phyloP scores from a whole-genome alignment of 2,329 filamentous ascomycete species.

The Hirsutella thompsonii region DNA sequence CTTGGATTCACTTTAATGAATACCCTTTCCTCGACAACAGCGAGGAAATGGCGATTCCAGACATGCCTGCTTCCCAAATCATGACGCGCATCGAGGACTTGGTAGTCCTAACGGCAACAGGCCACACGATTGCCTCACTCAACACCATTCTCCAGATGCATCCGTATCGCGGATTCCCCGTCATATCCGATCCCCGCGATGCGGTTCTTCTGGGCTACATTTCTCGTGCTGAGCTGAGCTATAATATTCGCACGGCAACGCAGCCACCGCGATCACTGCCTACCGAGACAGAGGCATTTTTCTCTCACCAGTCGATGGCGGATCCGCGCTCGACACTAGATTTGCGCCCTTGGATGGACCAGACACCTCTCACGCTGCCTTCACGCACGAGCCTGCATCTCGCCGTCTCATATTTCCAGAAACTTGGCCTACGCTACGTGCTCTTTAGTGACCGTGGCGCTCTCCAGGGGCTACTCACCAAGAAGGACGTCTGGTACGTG shows the following conservation, averaged over 20 bases:
- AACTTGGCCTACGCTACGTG: constrained; percentile 81
- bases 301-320: constrained; percentile 69
- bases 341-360: constrained; percentile 95
- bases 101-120: constrained; percentile 63
- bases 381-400: constrained; percentile 65
- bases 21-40: constrained; percentile 96
- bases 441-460: constrained; percentile 73
- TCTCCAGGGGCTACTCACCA: constrained; percentile 77
- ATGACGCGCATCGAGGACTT: constrained; percentile 67
- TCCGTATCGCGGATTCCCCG: constrained; percentile 77
- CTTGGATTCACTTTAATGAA: constrained; percentile 98
- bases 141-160: constrained; percentile 41
- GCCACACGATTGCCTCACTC: constrained; percentile 62
- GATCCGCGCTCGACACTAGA: constrained; percentile 72
- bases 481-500: constrained; percentile 95
- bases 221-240: constrained; percentile 76
- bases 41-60: constrained; percentile 96
- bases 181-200: constrained; percentile 60
- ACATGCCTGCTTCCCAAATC: constrained; percentile 74
- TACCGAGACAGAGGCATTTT: constrained; percentile 66
- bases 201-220: constrained; percentile 82
- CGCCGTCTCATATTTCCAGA: constrained; percentile 89
- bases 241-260: constrained; percentile 51
- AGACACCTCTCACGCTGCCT: constrained; percentile 86
- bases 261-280: constrained; percentile 46